A percentile compares a stretch with the other conserved stretches of the same genome.
These are phyloP conservation scores for Tubosaeta brunneosetosa DNA, from an alignment of 768 basidiomycete genomes.

Conservation along the genomic window DNA sequence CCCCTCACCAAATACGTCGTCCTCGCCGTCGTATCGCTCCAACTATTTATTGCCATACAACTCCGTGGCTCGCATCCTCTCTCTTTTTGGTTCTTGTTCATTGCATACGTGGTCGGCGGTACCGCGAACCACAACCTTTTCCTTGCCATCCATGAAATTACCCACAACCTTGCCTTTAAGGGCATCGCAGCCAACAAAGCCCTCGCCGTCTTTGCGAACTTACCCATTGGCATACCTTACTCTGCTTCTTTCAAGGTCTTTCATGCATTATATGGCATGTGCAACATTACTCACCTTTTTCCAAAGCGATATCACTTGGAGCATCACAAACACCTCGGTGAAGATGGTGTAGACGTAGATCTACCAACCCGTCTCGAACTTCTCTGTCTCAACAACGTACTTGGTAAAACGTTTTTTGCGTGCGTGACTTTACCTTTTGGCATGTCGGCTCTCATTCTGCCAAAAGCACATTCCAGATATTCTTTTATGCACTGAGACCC, in stretches of 20 bases:
- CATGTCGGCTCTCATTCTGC: constrained; percentile 1
- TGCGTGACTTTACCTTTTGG: constrained; percentile 34
- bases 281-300: constrained; percentile 4
- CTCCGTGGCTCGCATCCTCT: constrained; percentile 67
- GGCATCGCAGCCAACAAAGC: constrained; percentile 78
- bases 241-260: constrained; percentile 89
- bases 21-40: constrained; percentile 72
- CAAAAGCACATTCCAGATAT: constrained; percentile 87
- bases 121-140: constrained; percentile 98
- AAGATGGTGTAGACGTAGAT: constrained; percentile 96
- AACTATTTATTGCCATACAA: constrained; percentile 57
- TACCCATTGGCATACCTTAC: constrained; percentile 94
- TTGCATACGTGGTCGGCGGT: constrained; percentile 84
- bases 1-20: constrained; percentile 89
- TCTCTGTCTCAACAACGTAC: constrained; percentile 84
- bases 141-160: constrained; percentile 97
- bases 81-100: constrained; percentile 66
- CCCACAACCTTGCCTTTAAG: constrained; percentile 93
- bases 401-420: constrained; percentile 98
- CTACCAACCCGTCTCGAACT: constrained; percentile 86
- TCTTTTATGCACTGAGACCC: constrained; percentile 97
- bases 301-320: constrained; percentile 85
- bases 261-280: neutral
- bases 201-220: constrained; percentile 85
- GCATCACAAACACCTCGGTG: constrained; percentile 93